A percentile compares a stretch with the other conserved stretches of the same genome.
These are phyloP conservation scores for Ehretia macrophylla DNA, from an alignment of 257 asterid species.

Conservation along the genomic window DNA sequence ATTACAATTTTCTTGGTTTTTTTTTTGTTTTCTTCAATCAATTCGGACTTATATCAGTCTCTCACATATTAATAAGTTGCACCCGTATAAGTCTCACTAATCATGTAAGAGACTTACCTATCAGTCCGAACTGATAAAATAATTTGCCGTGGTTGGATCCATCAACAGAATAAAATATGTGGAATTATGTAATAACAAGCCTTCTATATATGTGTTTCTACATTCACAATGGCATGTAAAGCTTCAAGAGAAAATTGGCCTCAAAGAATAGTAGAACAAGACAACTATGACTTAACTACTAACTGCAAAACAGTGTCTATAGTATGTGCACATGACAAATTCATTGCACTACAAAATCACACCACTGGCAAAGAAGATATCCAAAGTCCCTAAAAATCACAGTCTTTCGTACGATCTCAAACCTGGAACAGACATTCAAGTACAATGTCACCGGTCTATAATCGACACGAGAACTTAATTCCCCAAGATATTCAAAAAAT, in stretches of 20 bases:
- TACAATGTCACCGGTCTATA: background rate
- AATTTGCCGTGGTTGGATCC: too few relatives aligned
- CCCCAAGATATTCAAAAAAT: too few relatives aligned
- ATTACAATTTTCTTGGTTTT: too few relatives aligned
- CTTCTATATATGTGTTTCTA: slow-evolving; percentile 14
- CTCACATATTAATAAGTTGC: too few relatives aligned
- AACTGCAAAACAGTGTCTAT: slow-evolving; percentile 23
- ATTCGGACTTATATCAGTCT: too few relatives aligned
- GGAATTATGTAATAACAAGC: slow-evolving; percentile 1
- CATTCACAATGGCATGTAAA: slow-evolving; percentile 26
- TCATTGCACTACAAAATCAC: slow-evolving; percentile 41
- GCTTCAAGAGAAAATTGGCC: slow-evolving; percentile 27
- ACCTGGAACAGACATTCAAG: slow-evolving; percentile 33
- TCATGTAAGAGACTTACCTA: too few relatives aligned
- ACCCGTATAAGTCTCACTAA: too few relatives aligned
- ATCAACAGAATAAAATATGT: slow-evolving; percentile 7
- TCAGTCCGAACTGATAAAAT: too few relatives aligned
- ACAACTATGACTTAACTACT: slow-evolving; percentile 29
- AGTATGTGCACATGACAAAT: slow-evolving; percentile 31
- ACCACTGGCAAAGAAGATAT: slow-evolving; percentile 46
- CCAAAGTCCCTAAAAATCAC: slow-evolving; percentile 34
- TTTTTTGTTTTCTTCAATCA: too few relatives aligned
- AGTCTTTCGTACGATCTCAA: slow-evolving; percentile 21
- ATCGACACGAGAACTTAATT: too few relatives aligned
- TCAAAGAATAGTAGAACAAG: slow-evolving; percentile 22